Conservation (phyloP, 495 filamentous ascomycete species). For the Jackrogersella minutella region DNA sequence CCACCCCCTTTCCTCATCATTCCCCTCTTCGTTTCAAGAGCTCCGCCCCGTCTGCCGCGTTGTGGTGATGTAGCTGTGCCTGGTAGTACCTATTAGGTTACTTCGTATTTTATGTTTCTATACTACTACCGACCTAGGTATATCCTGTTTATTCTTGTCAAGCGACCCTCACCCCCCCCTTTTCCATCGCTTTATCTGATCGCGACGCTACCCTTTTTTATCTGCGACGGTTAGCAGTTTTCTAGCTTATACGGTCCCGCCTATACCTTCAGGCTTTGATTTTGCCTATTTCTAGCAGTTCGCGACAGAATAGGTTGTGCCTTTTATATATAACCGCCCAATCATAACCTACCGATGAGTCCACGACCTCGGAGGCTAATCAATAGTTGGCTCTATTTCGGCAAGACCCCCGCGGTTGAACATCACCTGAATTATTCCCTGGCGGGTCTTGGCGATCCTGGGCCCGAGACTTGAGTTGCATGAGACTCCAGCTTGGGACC, state of each 20-base stretch:
- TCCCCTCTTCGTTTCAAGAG: conserved; percentile 4
- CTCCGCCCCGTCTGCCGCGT: conserved; percentile 1
- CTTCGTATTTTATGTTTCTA: conserved; percentile 27
- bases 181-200: conserved; percentile 10
- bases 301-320: conserved; percentile 17
- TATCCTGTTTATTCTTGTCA: conserved; percentile 4
- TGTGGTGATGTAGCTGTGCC: conserved; percentile 26
- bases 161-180: conserved; percentile 1
- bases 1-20: background rate
- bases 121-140: background rate
- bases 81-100: conserved; percentile 11
- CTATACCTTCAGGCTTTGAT: conserved; percentile 6
- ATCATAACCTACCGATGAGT: conserved; percentile 30
- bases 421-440: conserved; percentile 34
- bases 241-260: background rate
- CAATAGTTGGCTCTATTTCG: conserved; percentile 28
- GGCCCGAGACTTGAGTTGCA: conserved; percentile 23
- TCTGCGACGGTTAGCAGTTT: background rate
- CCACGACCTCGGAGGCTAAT: conserved; percentile 27
- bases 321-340: conserved; percentile 37
- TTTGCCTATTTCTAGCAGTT: conserved; percentile 34
- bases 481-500: conserved; percentile 18
- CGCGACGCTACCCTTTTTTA: conserved; percentile 1
- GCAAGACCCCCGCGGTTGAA: conserved; percentile 21
- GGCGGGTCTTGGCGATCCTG: conserved; percentile 20